These are phyloP conservation scores for Phytophthora colocasiae DNA, from an alignment of 352 stramenopile species.

Conservation along the genomic window DNA sequence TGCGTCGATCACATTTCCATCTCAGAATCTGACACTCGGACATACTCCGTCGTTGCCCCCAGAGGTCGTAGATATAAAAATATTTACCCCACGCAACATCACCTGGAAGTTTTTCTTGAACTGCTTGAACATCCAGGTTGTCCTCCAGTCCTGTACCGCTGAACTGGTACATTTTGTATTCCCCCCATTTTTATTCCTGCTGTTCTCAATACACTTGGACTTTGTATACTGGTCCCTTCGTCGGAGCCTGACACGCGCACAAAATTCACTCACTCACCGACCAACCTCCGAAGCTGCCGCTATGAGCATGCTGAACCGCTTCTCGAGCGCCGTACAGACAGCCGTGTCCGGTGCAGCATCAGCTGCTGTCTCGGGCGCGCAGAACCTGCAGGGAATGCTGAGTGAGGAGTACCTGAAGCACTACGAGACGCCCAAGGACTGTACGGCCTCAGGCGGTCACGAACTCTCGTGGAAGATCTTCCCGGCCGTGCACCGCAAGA, in stretches of 20 bases:
- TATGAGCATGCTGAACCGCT: slow-evolving; percentile 78
- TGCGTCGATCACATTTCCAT: background rate
- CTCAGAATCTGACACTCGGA: background rate
- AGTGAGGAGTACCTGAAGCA: slow-evolving; percentile 87
- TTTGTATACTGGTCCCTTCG: slow-evolving; percentile 11
- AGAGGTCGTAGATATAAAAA: no score
- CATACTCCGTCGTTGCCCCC: no score
- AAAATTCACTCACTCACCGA: background rate
- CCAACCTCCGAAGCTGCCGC: background rate
- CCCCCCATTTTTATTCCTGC: slow-evolving; percentile 3
- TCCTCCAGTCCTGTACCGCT: slow-evolving; percentile 9
- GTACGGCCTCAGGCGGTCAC: slow-evolving; percentile 83
- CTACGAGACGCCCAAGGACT: slow-evolving; percentile 89
- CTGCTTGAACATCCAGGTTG: no score
- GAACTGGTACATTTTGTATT: background rate
- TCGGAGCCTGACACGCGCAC: slow-evolving; percentile 8
- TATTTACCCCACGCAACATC: no score
- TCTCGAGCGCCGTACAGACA: slow-evolving; percentile 77
- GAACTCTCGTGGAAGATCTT: slow-evolving; percentile 89
- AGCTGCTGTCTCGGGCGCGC: slow-evolving; percentile 48
- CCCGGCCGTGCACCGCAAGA: slow-evolving; percentile 84
- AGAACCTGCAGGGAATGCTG: slow-evolving; percentile 69
- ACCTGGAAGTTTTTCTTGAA: no score
- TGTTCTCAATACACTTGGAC: slow-evolving; percentile 2
- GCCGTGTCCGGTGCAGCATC: slow-evolving; percentile 57